phyloP scores from a whole-genome alignment of 2,329 filamentous ascomycete species.

The Zymoseptoria brevis region DNA sequence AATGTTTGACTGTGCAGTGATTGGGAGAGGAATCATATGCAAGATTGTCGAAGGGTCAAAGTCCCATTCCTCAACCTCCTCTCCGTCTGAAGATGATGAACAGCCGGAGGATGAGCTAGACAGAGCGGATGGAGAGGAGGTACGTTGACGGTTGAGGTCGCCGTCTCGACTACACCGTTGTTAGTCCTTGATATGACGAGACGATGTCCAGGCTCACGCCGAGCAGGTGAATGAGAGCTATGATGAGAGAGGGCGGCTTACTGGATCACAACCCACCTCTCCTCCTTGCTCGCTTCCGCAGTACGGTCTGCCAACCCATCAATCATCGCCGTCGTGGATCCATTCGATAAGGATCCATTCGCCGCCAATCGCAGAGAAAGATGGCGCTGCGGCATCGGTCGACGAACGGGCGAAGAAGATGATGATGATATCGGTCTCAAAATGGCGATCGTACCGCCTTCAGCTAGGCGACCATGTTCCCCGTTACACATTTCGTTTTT shows the following conservation, averaged over 20 bases:
- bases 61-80: background rate
- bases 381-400: slow-evolving; percentile 11
- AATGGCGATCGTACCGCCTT: slow-evolving; percentile 24
- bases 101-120: no score
- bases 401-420: background rate
- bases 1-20: no score
- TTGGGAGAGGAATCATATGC: background rate
- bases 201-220: no score
- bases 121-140: no score
- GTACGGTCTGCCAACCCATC: slow-evolving; percentile 8
- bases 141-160: no score
- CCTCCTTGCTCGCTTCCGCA: background rate
- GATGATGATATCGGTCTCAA: slow-evolving; percentile 11
- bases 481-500: slow-evolving; percentile 20
- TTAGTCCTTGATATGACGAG: no score
- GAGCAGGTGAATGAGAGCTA: no score
- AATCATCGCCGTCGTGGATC: slow-evolving; percentile 17
- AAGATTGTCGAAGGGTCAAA: background rate
- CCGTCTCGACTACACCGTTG: slow-evolving; percentile 14
- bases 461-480: slow-evolving; percentile 7
- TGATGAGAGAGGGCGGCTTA: no score
- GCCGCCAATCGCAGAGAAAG: slow-evolving; percentile 17
- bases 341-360: background rate
- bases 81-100: background rate
- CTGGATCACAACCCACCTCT: slow-evolving; percentile 13